Conservation (phyloP, 2,329 filamentous ascomycete genomes). For the Colletotrichum sojae region DNA sequence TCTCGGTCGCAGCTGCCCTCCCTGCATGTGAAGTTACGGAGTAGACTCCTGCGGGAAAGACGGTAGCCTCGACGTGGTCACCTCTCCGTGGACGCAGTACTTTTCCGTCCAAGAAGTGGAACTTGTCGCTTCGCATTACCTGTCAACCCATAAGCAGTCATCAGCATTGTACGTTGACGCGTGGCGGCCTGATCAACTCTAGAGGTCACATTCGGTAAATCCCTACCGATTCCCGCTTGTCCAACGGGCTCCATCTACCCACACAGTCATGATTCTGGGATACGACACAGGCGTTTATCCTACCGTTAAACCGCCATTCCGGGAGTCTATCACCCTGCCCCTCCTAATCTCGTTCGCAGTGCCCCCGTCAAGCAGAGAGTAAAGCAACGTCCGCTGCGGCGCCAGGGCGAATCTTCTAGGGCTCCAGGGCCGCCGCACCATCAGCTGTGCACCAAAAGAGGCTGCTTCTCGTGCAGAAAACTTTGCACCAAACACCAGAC, state of each 20-base stretch:
- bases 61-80: conserved; percentile 4
- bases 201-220: not conserved
- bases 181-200: conserved; percentile 12
- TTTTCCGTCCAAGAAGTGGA: not conserved
- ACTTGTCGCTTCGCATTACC: not conserved
- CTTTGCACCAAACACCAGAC: not conserved
- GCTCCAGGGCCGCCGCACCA: conserved; percentile 23
- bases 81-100: not conserved
- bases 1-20: conserved; percentile 1
- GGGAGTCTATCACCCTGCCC: too few relatives aligned
- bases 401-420: conserved; percentile 16
- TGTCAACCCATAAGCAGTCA: not conserved
- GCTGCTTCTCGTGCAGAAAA: conserved; percentile 2
- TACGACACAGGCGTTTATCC: conserved; percentile 4
- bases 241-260: too few relatives aligned
- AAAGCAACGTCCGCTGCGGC: not conserved
- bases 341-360: too few relatives aligned
- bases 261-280: not conserved
- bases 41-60: conserved; percentile 14
- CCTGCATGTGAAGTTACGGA: not conserved
- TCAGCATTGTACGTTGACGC: not conserved
- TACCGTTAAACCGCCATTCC: not conserved
- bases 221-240: not conserved
- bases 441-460: not conserved
- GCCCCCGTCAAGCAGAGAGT: not conserved